Conservation (phyloP, 1,284 basidiomycete genomes). For the Caloboletus firmus region DNA sequence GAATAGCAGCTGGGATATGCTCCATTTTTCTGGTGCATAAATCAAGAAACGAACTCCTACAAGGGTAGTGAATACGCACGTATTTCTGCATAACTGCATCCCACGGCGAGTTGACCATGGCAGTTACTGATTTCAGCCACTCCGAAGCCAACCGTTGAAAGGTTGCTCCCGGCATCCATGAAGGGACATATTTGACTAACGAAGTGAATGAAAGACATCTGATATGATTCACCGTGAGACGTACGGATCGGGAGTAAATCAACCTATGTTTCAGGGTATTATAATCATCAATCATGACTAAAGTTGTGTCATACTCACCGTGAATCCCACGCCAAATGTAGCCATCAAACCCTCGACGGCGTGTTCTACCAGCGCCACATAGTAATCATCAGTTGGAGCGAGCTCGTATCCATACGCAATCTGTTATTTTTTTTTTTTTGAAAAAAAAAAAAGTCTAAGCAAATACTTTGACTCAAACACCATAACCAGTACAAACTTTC, state of each 20-base stretch:
- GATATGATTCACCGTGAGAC: neutral
- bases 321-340: neutral
- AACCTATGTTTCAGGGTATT: neutral
- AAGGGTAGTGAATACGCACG: neutral
- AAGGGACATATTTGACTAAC: neutral
- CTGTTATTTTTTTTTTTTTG: neutral
- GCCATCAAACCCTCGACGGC: neutral
- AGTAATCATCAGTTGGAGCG: neutral
- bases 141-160: neutral
- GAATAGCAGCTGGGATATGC: neutral
- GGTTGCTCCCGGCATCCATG: neutral
- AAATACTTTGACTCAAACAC: neutral
- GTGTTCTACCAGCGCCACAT: neutral
- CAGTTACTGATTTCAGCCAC: neutral
- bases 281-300: neutral
- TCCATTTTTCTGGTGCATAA: neutral
- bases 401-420: neutral
- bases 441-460: neutral
- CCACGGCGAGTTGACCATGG: neutral
- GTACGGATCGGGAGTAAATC: neutral
- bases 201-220: neutral
- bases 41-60: neutral
- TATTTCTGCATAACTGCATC: neutral
- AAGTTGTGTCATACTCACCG: neutral
- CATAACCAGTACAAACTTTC: neutral